These are phyloP conservation scores for Scleromitrula shiraiana DNA, from an alignment of 2,329 filamentous ascomycete species.

Conservation along the genomic window DNA sequence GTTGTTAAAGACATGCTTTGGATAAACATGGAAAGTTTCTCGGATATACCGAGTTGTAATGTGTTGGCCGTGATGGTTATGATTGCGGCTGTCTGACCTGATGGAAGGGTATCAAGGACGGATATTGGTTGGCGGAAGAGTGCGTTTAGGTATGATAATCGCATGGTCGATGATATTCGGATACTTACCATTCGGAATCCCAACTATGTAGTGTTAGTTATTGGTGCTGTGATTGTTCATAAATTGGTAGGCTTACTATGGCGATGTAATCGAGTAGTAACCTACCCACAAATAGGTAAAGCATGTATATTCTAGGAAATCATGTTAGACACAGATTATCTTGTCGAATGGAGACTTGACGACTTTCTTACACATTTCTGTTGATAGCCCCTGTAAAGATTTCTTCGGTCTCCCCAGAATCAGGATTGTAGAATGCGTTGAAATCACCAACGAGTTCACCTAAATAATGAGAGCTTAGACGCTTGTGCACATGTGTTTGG, in stretches of 20 bases:
- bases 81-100: constrained; percentile 52
- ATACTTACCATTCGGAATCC: constrained; percentile 53
- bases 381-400: constrained; percentile 44
- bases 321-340: constrained; percentile 23
- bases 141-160: constrained; percentile 55
- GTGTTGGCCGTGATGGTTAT: constrained; percentile 59
- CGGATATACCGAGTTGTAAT: constrained; percentile 54
- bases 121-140: constrained; percentile 59
- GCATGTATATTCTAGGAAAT: constrained; percentile 41
- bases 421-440: constrained; percentile 44
- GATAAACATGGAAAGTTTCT: constrained; percentile 50
- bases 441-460: constrained; percentile 32
- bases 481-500: neutral
- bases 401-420: constrained; percentile 33
- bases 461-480: neutral
- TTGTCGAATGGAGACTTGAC: constrained; percentile 9
- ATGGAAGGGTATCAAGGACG: constrained; percentile 57
- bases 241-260: constrained; percentile 34
- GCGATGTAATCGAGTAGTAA: constrained; percentile 47
- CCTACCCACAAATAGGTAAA: constrained; percentile 50
- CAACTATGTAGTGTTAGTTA: constrained; percentile 12
- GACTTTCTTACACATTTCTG: constrained; percentile 26
- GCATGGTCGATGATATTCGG: constrained; percentile 49
- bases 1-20: constrained; percentile 47
- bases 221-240: neutral